Percentiles rank a stretch among this genome's conserved stretches.
Evolutionary conservation across 257 asterid genomes (phyloP).

Genomic region (Apocynum venetum): DNA sequence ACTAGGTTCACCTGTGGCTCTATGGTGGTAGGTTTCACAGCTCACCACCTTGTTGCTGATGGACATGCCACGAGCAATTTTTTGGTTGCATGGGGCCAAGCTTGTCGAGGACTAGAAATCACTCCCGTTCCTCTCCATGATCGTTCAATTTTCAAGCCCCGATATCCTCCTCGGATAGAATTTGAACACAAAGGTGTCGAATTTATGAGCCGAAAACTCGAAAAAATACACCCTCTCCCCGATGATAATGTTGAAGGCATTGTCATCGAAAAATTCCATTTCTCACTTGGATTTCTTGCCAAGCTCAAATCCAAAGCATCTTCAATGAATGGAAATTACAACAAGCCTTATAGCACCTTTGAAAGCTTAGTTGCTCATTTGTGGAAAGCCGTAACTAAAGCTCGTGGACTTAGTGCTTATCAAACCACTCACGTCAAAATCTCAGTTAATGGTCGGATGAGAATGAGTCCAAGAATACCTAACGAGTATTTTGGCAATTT

Average conservation of each 20-base stretch:
- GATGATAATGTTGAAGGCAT: conserved; percentile 41
- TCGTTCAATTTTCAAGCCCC: conserved; percentile 52
- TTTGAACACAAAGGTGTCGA: conserved; percentile 66
- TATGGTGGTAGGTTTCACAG: conserved; percentile 67
- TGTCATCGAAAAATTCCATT: conserved; percentile 55
- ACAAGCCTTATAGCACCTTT: conserved; percentile 63
- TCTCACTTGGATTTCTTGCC: conserved; percentile 47
- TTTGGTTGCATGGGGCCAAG: conserved; percentile 84
- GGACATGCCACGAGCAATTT: conserved; percentile 70
- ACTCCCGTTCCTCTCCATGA: conserved; percentile 51
- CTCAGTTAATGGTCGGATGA: conserved; percentile 65
- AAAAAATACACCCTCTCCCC: conserved; percentile 30
- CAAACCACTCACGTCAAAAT: conserved; percentile 63
- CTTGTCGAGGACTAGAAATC: conserved; percentile 44
- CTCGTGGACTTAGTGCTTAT: conserved; percentile 46
- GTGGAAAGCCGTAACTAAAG: conserved; percentile 67
- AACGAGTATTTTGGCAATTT: conserved; percentile 70
- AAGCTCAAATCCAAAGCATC: conserved; percentile 65
- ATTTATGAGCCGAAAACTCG: conserved; percentile 29
- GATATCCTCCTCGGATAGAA: conserved; percentile 50
- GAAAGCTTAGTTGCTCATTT: conserved; percentile 81
- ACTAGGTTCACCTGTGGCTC: conserved; percentile 82
- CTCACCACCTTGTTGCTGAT: conserved; percentile 76
- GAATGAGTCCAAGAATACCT: conserved; percentile 59
- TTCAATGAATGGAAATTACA: conserved; percentile 20